A percentile compares a stretch with the other conserved stretches of the same genome.
phyloP scores from a whole-genome alignment of 176 grass and related monocot genomes.

The Triticum dicoccoides region DNA sequence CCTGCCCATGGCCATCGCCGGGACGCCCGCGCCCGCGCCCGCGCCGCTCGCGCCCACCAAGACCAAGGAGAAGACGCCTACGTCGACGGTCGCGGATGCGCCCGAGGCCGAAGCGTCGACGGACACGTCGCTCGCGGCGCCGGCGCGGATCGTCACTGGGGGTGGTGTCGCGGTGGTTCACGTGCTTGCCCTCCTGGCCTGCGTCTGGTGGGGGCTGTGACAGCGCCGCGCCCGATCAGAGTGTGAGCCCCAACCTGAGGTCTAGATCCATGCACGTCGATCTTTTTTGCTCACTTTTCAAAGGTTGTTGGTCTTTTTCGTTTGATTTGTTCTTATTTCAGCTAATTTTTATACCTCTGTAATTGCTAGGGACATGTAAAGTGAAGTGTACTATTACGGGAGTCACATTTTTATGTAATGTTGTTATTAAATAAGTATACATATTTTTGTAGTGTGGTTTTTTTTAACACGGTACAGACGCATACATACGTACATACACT shows the following conservation, averaged over 20 bases:
- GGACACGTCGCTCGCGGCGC: conserved; percentile 32
- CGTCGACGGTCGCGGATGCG: conserved; percentile 38
- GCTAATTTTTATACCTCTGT: background rate
- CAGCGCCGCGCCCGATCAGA: background rate
- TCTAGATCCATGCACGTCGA: background rate
- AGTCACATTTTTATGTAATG: conserved; percentile 33
- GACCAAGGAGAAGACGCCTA: conserved; percentile 56
- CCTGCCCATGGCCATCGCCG: conserved; percentile 58
- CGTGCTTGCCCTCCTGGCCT: conserved; percentile 28
- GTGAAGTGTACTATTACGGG: background rate
- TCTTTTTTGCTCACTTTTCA: conserved; percentile 9
- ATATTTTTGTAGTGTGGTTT: background rate
- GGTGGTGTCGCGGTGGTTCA: conserved; percentile 25
- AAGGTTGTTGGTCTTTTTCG: conserved; percentile 30
- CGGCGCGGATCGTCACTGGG: conserved; percentile 2
- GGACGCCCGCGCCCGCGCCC: conserved; percentile 39
- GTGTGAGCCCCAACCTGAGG: background rate
- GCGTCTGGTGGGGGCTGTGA: conserved; percentile 52
- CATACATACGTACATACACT: no score
- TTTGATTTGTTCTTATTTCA: background rate
- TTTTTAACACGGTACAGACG: background rate
- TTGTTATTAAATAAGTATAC: conserved; percentile 23
- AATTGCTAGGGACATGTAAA: conserved; percentile 32
- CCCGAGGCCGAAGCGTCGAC: conserved; percentile 49
- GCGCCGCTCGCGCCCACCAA: conserved; percentile 43